Conservation (phyloP, 1,139 yeast genomes). For the Yamadazyma triangularis region DNA sequence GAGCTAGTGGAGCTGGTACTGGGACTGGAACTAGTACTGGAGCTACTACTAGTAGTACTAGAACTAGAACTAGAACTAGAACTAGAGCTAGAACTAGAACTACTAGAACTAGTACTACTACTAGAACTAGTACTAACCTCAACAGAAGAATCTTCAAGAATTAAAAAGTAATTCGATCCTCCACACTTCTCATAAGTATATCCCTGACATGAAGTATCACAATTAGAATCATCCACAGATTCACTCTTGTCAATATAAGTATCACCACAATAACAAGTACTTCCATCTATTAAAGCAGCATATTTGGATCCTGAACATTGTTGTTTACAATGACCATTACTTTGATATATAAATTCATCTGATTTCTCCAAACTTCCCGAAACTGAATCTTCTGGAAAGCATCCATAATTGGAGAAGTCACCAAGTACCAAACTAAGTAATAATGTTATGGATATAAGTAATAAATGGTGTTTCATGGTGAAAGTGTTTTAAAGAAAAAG, state of each 20-base stretch:
- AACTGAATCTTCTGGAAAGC: constrained; percentile 26
- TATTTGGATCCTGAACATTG: constrained; percentile 43
- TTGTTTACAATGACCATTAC: constrained; percentile 47
- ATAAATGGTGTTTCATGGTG: not conserved
- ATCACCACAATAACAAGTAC: constrained; percentile 60
- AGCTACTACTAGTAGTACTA: constrained; percentile 2
- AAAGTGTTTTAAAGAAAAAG: not conserved
- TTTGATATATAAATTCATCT: constrained; percentile 42
- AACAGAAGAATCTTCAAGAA: constrained; percentile 35
- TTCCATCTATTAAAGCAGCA: constrained; percentile 52
- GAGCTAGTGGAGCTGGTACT: no score
- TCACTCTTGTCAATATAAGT: constrained; percentile 29
- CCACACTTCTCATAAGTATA: constrained; percentile 60
- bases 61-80: constrained; percentile 7
- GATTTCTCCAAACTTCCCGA: constrained; percentile 16
- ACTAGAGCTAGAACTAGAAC: constrained; percentile 6
- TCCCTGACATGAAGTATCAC: constrained; percentile 52
- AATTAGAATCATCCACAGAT: constrained; percentile 31
- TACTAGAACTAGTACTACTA: constrained; percentile 9
- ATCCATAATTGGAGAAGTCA: constrained; percentile 27
- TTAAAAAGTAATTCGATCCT: constrained; percentile 48
- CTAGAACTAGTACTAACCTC: no score
- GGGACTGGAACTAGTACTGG: constrained; percentile 1
- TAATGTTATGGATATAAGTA: not conserved
- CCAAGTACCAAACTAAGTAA: not conserved